Conservation (phyloP, 352 stramenopile species). For the Thraustochytrium sp. region DNA sequence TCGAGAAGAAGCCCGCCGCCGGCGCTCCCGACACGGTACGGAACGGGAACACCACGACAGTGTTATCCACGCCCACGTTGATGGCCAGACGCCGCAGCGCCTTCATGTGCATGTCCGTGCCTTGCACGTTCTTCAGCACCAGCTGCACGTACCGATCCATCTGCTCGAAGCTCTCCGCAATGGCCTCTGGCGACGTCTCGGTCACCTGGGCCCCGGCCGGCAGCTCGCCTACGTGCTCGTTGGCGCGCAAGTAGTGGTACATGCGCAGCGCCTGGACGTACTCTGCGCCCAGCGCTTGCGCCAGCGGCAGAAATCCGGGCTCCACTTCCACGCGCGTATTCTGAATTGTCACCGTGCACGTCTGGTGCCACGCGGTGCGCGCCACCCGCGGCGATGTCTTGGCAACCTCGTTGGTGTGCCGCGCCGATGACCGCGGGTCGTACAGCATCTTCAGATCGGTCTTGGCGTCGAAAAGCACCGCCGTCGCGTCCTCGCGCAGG, state of each 20-base stretch:
- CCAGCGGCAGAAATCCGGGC: conserved; percentile 8
- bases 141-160: conserved; percentile 41
- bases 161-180: not conserved
- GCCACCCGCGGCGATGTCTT: not conserved
- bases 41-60: not conserved
- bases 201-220: not conserved
- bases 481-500: not conserved
- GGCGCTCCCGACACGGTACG: not conserved
- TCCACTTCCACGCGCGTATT: conserved; percentile 28
- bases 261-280: conserved; percentile 27
- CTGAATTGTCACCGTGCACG: conserved; percentile 30
- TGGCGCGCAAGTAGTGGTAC: conserved; percentile 45
- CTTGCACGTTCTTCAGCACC: conserved; percentile 28
- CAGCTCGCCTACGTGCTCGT: not conserved
- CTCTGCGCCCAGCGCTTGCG: not conserved
- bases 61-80: conserved; percentile 25
- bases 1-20: not conserved
- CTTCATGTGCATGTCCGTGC: conserved; percentile 8
- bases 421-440: conserved; percentile 16
- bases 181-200: not conserved
- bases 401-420: not conserved
- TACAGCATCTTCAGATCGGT: conserved; percentile 36
- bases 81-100: conserved; percentile 16
- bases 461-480: conserved; percentile 13
- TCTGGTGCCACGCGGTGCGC: conserved; percentile 33